A percentile compares a stretch with the other conserved stretches of the same genome.
Conservation (phyloP, 78 protist genomes). For the Dictyostelium capitatum region DNA sequence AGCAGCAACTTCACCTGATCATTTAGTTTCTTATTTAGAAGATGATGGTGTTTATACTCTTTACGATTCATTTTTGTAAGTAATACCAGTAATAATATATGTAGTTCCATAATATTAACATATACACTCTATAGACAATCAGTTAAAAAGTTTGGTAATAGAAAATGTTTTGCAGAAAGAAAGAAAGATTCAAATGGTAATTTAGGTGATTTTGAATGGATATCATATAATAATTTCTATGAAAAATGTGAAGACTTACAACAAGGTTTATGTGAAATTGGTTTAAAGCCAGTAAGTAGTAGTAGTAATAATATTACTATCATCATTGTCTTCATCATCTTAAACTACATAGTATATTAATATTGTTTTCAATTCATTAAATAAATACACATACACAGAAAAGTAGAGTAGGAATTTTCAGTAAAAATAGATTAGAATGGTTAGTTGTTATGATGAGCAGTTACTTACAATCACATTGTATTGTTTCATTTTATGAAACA, state of each 20-base stretch:
- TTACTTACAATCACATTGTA: slow-evolving; percentile 25
- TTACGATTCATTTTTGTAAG: slow-evolving; percentile 69
- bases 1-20: slow-evolving; percentile 20
- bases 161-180: slow-evolving; percentile 49
- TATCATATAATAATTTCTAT: slow-evolving; percentile 13
- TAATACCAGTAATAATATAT: no score
- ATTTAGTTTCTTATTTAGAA: slow-evolving; percentile 34
- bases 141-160: slow-evolving; percentile 20
- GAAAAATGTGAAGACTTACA: background rate
- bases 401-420: slow-evolving; percentile 79
- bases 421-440: slow-evolving; percentile 84
- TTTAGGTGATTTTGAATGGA: slow-evolving; percentile 51
- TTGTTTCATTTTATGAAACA: slow-evolving; percentile 61
- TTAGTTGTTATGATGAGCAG: slow-evolving; percentile 62
- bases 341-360: no score
- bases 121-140: slow-evolving; percentile 16
- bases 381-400: no score
- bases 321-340: no score
- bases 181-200: slow-evolving; percentile 31
- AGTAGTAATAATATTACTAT: no score
- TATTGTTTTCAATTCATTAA: background rate
- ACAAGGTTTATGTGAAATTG: slow-evolving; percentile 49
- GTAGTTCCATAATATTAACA: no score
- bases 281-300: slow-evolving; percentile 56
- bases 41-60: slow-evolving; percentile 57